Conservation (phyloP, 441 rosid genomes). For the Populus hybrid region DNA sequence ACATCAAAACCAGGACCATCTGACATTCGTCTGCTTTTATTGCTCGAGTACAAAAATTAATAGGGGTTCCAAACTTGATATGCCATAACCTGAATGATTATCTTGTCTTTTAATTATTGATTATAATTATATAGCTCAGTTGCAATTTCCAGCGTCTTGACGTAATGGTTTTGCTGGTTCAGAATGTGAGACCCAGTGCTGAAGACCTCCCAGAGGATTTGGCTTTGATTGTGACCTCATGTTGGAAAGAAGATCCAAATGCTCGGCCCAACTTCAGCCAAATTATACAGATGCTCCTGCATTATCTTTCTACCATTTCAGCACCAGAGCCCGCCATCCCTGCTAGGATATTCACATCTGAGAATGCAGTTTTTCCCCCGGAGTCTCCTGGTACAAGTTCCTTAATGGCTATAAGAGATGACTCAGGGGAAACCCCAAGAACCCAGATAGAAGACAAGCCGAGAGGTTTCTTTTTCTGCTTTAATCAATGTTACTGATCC, state of each 20-base stretch:
- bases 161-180: conserved; percentile 21
- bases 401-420: conserved; percentile 58
- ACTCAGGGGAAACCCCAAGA: conserved; percentile 41
- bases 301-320: conserved; percentile 52
- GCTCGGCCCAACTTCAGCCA: conserved; percentile 76
- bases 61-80: not conserved
- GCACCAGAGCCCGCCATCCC: conserved; percentile 59
- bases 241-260: conserved; percentile 96
- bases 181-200: conserved; percentile 88
- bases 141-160: not conserved
- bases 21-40: not conserved
- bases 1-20: not conserved
- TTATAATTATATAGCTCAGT: not conserved
- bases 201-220: conserved; percentile 71
- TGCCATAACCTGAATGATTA: not conserved
- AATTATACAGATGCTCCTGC: conserved; percentile 81
- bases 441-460: conserved; percentile 36
- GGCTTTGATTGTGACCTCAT: conserved; percentile 71
- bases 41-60: not conserved
- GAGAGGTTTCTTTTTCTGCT: conserved; percentile 66
- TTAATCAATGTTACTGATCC: conserved; percentile 57
- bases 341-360: conserved; percentile 44
- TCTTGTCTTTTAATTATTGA: not conserved
- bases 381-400: conserved; percentile 91
- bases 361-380: conserved; percentile 68